Base-by-base conservation (phyloP, 805 yeast species). In the Saccharomycopsis lassenensis region DNA sequence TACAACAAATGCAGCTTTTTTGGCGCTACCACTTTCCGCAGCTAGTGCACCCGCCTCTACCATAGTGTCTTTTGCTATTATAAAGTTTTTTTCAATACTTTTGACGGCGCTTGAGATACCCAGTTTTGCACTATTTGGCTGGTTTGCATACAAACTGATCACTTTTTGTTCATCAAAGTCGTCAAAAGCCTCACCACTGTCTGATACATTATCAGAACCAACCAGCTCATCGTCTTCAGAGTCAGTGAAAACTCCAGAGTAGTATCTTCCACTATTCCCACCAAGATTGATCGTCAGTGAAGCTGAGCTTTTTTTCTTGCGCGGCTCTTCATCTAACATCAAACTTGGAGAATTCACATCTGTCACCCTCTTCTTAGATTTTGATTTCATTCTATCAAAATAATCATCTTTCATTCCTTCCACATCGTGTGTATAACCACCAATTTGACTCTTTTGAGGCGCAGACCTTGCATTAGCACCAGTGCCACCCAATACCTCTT, bases 101-200 rank as follows among this genome's bases (percentile, higher is more conserved):
- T 62, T 62, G 52, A 78, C 82, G 0, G 95, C 95, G n/a, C 67
- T 65, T 40, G 64, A 67, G 11, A 87, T 52, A 0, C 97, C 97
- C 46, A 77, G 77, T 43, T 69, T 71, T 17, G 82, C 54, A 37
- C 69, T 72, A 8, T 59, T 60, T 0, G 97, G 97, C 52, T 84
- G 96, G 50, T 83, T 74, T 1, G 94, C 84, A 55, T 86, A 85
- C 15, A 81, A 62, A 57, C 93, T 82, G 4, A 80, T 65, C 8
- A 62, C 56, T 37, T 59, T 64, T 37, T 61, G 67, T 3, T 52
- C 56, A 17, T 58, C 58, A 4, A 35, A 17, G 18, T 29, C 26
- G 16, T 21, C 29, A 18, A 12, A 18, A 5, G 16, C 29, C 20
- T 52, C 58, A 4, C 49, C 55, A 1, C 47, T 48, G 1, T 24